These are phyloP conservation scores for Ophiostoma ulmi DNA, from an alignment of 2,329 filamentous ascomycete species.

Conservation along the genomic window DNA sequence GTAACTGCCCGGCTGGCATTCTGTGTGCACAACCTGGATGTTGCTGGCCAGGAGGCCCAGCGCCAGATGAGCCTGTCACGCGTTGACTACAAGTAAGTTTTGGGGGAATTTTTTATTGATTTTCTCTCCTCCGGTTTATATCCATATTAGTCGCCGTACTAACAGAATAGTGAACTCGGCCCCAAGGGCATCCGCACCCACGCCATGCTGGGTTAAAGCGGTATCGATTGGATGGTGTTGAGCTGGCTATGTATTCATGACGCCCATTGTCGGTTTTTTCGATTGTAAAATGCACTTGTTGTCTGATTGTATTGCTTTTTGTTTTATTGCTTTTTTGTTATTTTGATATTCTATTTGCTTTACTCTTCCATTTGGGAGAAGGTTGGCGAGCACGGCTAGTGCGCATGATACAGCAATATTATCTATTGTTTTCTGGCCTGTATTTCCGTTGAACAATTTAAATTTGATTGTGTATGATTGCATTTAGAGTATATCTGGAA, in stretches of 20 bases:
- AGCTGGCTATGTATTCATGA: neutral
- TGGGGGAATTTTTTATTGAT: neutral
- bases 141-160: slow-evolving; percentile 11
- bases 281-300: neutral
- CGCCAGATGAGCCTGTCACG: slow-evolving; percentile 53
- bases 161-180: slow-evolving; percentile 44
- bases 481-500: neutral
- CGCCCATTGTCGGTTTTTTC: neutral
- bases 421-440: neutral
- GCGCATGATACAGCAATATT: neutral
- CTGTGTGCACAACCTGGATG: slow-evolving; percentile 55
- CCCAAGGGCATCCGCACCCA: slow-evolving; percentile 51
- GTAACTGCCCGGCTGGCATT: slow-evolving; percentile 65
- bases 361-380: neutral
- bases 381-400: neutral
- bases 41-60: slow-evolving; percentile 47
- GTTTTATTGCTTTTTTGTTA: neutral
- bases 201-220: slow-evolving; percentile 45
- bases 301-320: neutral
- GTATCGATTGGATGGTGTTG: neutral
- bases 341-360: slow-evolving; percentile 9
- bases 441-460: neutral
- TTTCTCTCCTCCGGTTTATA: slow-evolving; percentile 1
- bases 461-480: no score
- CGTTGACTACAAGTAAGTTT: slow-evolving; percentile 58